Evolutionary conservation across 352 stramenopile species (phyloP).

Genomic region (Phytophthora cryptogea): DNA sequence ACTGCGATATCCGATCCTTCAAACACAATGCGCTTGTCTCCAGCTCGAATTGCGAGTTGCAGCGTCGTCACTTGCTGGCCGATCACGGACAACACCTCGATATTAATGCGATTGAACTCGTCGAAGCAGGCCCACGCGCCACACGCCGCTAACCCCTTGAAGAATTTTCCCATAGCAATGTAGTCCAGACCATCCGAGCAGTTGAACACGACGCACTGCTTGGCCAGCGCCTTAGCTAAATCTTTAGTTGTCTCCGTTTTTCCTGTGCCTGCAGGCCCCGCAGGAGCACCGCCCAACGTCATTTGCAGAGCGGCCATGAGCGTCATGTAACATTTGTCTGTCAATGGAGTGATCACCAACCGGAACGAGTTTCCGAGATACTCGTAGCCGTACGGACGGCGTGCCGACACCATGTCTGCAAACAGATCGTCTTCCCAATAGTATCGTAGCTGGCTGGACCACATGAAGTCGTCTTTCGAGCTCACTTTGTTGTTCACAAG

Average conservation of each 20-base stretch:
- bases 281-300: slow-evolving; percentile 92
- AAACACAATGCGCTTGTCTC: slow-evolving; percentile 92
- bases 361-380: slow-evolving; percentile 95
- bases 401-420: slow-evolving; percentile 92
- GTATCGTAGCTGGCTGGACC: slow-evolving; percentile 94
- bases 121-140: slow-evolving; percentile 96
- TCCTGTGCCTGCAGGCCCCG: slow-evolving; percentile 91
- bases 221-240: slow-evolving; percentile 92
- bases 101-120: slow-evolving; percentile 97
- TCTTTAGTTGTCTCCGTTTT: slow-evolving; percentile 96
- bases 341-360: slow-evolving; percentile 95
- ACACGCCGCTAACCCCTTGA: slow-evolving; percentile 91
- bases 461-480: slow-evolving; percentile 94
- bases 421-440: slow-evolving; percentile 91
- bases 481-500: slow-evolving; percentile 86
- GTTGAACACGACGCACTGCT: slow-evolving; percentile 97
- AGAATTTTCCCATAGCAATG: slow-evolving; percentile 95
- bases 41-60: slow-evolving; percentile 86
- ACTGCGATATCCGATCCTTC: slow-evolving; percentile 94
- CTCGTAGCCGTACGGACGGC: slow-evolving; percentile 93
- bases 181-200: slow-evolving; percentile 95
- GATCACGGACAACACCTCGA: slow-evolving; percentile 90
- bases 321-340: slow-evolving; percentile 96
- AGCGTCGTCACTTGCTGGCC: slow-evolving; percentile 87
- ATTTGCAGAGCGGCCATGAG: slow-evolving; percentile 95